Evolutionary conservation across 1,284 basidiomycete genomes (phyloP), one percentile per base, ranked within the genome.

Genomic region (Naganishia cerealis): DNA sequence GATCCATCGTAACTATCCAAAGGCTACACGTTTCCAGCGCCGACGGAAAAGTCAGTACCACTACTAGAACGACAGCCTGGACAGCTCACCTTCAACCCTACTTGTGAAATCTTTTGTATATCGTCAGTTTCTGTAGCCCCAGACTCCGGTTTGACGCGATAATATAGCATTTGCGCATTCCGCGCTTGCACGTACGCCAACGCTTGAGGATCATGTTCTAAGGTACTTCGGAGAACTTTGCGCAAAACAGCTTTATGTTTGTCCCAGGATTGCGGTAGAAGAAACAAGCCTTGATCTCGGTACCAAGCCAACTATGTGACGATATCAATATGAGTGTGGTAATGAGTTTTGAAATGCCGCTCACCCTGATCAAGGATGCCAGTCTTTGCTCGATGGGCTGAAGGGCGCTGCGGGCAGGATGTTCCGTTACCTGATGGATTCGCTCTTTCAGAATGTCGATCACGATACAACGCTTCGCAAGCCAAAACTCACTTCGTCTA

Each of bases 181-280:
- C 61, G 39, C 36, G 13, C n/a, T 53, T 52, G 48, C 1, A 42
- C 50, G 16, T 21, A 52, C 4, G 0, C 7, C 26, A 63, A 50
- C 1, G 15, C 15, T 29, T 18, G 61, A n/a, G 53, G 33, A 29
- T 53, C 61, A 21, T 29, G 9, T 39, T n/a, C 26, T 21, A 42
- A 46, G 1, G 43, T 8, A 29, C 36, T 18, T n/a, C 24, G 42
- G 29, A 59, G 57, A 36, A 36, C n/a, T 6, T 26, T 48, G 12
- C 38, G 52, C n/a, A 63, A 18, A 21, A 54, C 9, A 21, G 6
- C 16, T 29, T 42, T 52, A n/a, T 54, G 33, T 40, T 54, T 29
- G 15, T 24, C 21, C 61, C 61, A 63, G 24, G 39, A 21, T 29
- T 63, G 50, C 24, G 61, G 61, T 38, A 63, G 53, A 29, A 63